These are phyloP conservation scores for Xylaria longipes DNA, from an alignment of 495 filamentous ascomycete genomes.

Conservation along the genomic window DNA sequence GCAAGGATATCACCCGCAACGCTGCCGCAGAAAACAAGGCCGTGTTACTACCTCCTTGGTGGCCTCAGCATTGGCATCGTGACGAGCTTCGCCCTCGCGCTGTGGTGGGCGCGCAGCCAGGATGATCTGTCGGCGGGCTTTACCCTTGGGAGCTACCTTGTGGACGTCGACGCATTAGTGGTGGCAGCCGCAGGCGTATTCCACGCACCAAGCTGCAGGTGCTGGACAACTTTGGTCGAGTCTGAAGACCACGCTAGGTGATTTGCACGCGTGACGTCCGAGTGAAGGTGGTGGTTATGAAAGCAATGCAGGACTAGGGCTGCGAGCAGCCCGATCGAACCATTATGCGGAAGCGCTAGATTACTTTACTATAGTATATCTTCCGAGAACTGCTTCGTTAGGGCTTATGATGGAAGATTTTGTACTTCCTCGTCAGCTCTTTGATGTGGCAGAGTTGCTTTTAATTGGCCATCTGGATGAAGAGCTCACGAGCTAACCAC, in stretches of 20 bases:
- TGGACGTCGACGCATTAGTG: not conserved
- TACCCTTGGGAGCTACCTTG: slow-evolving; percentile 2
- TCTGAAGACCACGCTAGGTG: not conserved
- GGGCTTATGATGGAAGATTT: not conserved
- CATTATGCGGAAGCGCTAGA: not conserved
- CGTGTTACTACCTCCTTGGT: slow-evolving; percentile 1
- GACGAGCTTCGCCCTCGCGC: not conserved
- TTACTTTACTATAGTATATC: not conserved
- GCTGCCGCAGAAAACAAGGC: not conserved
- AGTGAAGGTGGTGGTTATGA: not conserved
- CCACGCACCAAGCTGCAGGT: slow-evolving; percentile 1
- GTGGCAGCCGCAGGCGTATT: not conserved
- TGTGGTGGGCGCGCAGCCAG: slow-evolving; percentile 2
- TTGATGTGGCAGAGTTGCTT: not conserved
- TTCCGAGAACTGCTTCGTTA: not conserved
- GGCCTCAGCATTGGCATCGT: not conserved
- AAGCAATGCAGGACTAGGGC: not conserved
- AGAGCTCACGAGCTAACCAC: not conserved
- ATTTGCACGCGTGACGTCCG: not conserved
- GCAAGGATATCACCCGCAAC: not conserved
- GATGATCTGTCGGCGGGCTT: not conserved
- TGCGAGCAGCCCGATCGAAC: not conserved
- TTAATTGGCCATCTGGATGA: not conserved
- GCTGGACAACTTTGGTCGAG: not conserved
- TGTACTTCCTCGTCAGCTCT: not conserved